These are phyloP conservation scores for Fusarium penzigii DNA, from an alignment of 2,329 filamentous ascomycete species.

Conservation along the genomic window DNA sequence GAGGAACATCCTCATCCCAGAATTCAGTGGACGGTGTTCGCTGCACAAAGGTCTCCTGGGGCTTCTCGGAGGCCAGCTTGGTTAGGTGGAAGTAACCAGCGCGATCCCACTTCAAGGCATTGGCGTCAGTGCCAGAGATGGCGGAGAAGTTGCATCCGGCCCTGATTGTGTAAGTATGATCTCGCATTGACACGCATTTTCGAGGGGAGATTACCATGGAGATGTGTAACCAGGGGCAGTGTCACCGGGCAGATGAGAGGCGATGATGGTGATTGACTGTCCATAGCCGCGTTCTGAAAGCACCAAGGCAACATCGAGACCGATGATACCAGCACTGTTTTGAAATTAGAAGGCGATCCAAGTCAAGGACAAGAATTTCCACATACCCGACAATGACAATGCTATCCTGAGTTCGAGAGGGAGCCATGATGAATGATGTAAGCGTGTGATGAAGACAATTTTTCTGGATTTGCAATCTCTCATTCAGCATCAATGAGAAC, in stretches of 20 bases:
- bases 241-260: slow-evolving; percentile 44
- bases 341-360: too few species aligned
- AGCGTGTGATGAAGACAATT: too few species aligned
- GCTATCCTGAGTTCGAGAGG: background rate
- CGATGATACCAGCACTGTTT: slow-evolving; percentile 40
- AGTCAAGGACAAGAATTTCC: background rate
- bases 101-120: slow-evolving; percentile 44
- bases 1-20: slow-evolving; percentile 41
- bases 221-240: slow-evolving; percentile 41
- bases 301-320: slow-evolving; percentile 40
- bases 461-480: too few species aligned
- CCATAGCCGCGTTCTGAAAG: slow-evolving; percentile 38
- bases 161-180: slow-evolving; percentile 20
- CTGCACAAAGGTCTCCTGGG: slow-evolving; percentile 36
- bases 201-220: slow-evolving; percentile 35
- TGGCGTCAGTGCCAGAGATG: slow-evolving; percentile 42
- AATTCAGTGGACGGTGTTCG: slow-evolving; percentile 42
- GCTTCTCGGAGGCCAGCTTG: slow-evolving; percentile 32
- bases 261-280: slow-evolving; percentile 37
- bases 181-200: background rate
- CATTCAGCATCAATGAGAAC: too few species aligned
- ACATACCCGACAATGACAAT: slow-evolving; percentile 29
- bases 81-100: slow-evolving; percentile 40
- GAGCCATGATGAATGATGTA: too few species aligned
- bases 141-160: slow-evolving; percentile 47